Evolutionary conservation across 768 basidiomycete species (phyloP).

Genomic region (Mycena capillaripes): DNA sequence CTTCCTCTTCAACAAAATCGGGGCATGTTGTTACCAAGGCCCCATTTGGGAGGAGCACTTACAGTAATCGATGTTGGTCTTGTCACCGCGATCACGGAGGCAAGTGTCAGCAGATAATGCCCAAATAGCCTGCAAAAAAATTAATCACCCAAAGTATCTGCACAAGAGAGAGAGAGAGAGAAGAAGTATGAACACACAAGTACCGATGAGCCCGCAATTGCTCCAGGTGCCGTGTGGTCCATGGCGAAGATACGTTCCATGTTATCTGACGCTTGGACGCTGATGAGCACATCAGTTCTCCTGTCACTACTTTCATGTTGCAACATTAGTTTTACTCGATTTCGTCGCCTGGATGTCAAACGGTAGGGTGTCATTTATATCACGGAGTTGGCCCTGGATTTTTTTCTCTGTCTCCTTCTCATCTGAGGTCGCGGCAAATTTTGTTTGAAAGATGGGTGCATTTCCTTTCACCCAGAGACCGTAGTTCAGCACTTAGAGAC

Average conservation of each 20-base stretch:
- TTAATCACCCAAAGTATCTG: too few species aligned
- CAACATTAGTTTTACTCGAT: neutral
- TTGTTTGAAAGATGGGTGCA: neutral
- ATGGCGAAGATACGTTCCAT: conserved; percentile 4
- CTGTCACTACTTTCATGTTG: neutral
- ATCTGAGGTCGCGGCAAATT: neutral
- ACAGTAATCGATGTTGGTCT: conserved; percentile 5
- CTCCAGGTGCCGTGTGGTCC: conserved; percentile 6
- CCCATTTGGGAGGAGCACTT: too few species aligned
- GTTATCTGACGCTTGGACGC: neutral
- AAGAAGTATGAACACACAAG: neutral
- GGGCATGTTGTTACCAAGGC: too few species aligned
- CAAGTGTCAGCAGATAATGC: neutral
- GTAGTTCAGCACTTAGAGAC: neutral
- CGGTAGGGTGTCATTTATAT: neutral
- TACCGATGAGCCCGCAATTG: conserved; percentile 7
- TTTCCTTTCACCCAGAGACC: conserved; percentile 1
- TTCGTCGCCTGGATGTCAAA: too few species aligned
- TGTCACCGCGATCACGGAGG: neutral
- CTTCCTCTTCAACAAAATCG: too few species aligned
- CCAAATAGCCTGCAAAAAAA: neutral
- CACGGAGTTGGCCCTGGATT: conserved; percentile 18
- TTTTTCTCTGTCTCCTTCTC: neutral
- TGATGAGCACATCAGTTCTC: neutral
- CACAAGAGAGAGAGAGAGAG: too few species aligned